A percentile compares a stretch with the other conserved stretches of the same genome.
These are phyloP conservation scores for Mortierella claussenii DNA, from an alignment of 192 early-diverging fungal species.

Conservation along the genomic window DNA sequence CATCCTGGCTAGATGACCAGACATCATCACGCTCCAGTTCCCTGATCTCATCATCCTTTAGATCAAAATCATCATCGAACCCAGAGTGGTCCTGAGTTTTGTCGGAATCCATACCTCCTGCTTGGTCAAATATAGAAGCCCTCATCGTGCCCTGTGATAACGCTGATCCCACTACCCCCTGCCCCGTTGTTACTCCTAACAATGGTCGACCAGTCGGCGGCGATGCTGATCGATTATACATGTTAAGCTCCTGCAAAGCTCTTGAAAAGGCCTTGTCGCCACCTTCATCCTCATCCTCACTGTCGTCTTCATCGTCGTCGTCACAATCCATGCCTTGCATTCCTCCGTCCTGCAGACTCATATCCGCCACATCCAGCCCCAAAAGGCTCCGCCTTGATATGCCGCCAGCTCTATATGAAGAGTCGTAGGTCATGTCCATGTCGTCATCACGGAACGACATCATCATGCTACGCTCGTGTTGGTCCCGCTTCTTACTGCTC, in stretches of 20 bases:
- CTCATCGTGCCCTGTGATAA: not conserved
- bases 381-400: conserved; percentile 9
- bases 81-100: not conserved
- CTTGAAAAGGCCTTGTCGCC: conserved; percentile 38
- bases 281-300: conserved; percentile 40
- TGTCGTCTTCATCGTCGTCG: conserved; percentile 28
- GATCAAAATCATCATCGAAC: conserved; percentile 37
- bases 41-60: conserved; percentile 10
- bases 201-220: not conserved
- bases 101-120: not conserved
- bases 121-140: no score
- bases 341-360: not conserved
- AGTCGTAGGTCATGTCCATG: conserved; percentile 28
- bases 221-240: conserved; percentile 20
- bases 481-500: conserved; percentile 43
- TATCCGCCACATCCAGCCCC: conserved; percentile 8
- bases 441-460: conserved; percentile 51
- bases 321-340: not conserved
- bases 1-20: conserved; percentile 38
- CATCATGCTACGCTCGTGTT: conserved; percentile 51
- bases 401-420: conserved; percentile 14
- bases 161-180: not conserved
- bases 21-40: conserved; percentile 25
- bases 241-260: conserved; percentile 30
- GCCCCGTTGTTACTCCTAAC: not conserved